Evolutionary conservation across 371 early-diverging fungal genomes (phyloP), one percentile per base, ranked within the genome.

Genomic region (Mucor irregularis): DNA sequence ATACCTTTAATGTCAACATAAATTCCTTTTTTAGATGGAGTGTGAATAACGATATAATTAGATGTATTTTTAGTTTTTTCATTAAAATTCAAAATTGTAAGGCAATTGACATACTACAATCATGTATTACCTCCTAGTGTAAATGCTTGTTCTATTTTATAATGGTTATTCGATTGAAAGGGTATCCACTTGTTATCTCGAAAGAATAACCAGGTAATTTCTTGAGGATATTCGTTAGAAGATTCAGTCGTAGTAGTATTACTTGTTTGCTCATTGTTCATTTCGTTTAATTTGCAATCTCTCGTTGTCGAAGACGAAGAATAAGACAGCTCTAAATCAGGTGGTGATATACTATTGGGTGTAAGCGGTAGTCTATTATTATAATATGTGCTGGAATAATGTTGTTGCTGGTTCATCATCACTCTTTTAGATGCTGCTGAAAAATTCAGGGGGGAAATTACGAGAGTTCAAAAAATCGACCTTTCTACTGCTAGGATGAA

Each of bases 51-150:
- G 24, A 42, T 24, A 42, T 21, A 24, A 17, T 42, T 42, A 21
- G 13, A 24, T 11, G 5, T 16, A 13, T 11, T 42, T 24, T 19
- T 42, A 7, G 9, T 10, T 22, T 42, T 21, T 24, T 42, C n/a
- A n/a, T n/a, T n/a, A n/a, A n/a, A n/a, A n/a, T n/a, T n/a, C n/a
- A n/a, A n/a, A 11, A 19, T 14, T 30, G 11, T 52, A 19, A 21
- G 8, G 16, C 9, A 21, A 8, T 19, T 42, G 42, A 42, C 24
- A 37, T 38, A 45, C n/a, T n/a, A n/a, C n/a, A n/a, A n/a, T n/a
- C n/a, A n/a, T n/a, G n/a, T n/a, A n/a, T n/a, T 76, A 76, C 77
- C 78, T 56, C 78, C 78, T 46, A 78, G 61, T 10, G 78, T 78
- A 42, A 78, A 78, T 7, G 75, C 78, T 30, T 78, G 78, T 39